Evolutionary conservation across 768 basidiomycete genomes (phyloP).

Genomic region (Ramaria rubella): DNA sequence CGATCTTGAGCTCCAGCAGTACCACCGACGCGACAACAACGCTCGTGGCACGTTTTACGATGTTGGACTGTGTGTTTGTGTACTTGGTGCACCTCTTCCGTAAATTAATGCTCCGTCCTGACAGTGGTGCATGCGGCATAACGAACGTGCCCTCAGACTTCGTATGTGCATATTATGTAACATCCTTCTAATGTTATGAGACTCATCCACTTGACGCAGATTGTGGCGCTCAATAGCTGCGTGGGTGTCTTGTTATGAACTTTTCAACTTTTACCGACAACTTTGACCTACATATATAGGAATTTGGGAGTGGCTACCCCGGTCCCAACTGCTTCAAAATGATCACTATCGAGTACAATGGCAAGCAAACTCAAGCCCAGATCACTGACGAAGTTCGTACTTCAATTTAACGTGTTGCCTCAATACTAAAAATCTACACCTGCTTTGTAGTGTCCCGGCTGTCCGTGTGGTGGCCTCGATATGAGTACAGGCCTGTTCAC

Average conservation of each 20-base stretch:
- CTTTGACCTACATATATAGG: conserved; percentile 22
- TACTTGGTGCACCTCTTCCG: not conserved
- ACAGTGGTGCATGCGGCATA: conserved; percentile 52
- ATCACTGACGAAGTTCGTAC: conserved; percentile 57
- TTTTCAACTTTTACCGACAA: not conserved
- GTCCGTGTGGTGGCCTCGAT: conserved; percentile 61
- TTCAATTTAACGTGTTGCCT: not conserved
- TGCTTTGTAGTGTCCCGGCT: conserved; percentile 52
- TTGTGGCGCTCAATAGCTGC: conserved; percentile 45
- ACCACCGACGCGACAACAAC: conserved; percentile 16
- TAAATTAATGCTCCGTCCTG: conserved; percentile 9
- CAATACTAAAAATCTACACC: conserved; percentile 4
- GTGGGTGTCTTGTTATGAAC: conserved; percentile 30
- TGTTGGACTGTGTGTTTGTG: conserved; percentile 41
- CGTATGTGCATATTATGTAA: conserved; percentile 31
- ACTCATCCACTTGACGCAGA: conserved; percentile 27
- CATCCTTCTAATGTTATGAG: not conserved
- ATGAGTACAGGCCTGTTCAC: conserved; percentile 59
- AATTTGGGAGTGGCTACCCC: conserved; percentile 57
- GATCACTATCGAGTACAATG: conserved; percentile 56
- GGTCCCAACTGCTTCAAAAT: conserved; percentile 55
- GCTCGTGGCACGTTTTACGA: conserved; percentile 52
- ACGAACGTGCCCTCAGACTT: conserved; percentile 35
- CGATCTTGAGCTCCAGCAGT: not conserved
- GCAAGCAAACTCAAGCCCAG: conserved; percentile 49